phyloP scores from a whole-genome alignment of 163 green algal genomes.

The Scenedesmus sp. region DNA sequence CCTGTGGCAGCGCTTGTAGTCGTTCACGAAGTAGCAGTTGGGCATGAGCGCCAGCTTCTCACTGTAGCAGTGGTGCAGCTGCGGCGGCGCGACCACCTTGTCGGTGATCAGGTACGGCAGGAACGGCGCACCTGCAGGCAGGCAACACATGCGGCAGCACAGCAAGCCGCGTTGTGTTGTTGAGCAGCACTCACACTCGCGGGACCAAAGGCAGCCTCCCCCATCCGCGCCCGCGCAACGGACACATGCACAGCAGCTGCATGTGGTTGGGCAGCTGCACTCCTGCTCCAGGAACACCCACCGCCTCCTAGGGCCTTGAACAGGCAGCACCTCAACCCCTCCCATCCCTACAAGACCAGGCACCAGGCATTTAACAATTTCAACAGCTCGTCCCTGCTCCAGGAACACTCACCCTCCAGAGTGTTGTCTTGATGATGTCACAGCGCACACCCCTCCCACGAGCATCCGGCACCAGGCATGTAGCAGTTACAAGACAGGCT shows the following conservation, averaged over 20 bases:
- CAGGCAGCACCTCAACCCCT: background rate
- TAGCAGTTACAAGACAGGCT: too few species aligned
- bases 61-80: slow-evolving; percentile 82
- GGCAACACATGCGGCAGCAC: background rate
- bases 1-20: slow-evolving; percentile 86
- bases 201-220: background rate
- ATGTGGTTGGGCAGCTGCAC: too few species aligned
- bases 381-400: background rate
- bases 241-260: background rate
- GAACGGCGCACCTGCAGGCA: slow-evolving; percentile 73
- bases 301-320: too few species aligned
- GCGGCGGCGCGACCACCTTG: slow-evolving; percentile 78
- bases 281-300: too few species aligned
- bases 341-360: too few species aligned
- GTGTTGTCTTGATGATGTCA: too few species aligned
- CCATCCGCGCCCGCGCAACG: too few species aligned
- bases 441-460: too few species aligned
- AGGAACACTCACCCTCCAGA: too few species aligned
- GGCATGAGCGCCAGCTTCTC: slow-evolving; percentile 90
- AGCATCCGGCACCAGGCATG: too few species aligned
- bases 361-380: background rate
- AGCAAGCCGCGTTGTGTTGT: background rate
- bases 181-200: background rate
- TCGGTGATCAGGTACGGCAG: slow-evolving; percentile 92
- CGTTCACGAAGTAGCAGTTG: slow-evolving; percentile 96